Evolutionary conservation across 345 rosid species (phyloP).

Genomic region (Pelargonium nanum): DNA sequence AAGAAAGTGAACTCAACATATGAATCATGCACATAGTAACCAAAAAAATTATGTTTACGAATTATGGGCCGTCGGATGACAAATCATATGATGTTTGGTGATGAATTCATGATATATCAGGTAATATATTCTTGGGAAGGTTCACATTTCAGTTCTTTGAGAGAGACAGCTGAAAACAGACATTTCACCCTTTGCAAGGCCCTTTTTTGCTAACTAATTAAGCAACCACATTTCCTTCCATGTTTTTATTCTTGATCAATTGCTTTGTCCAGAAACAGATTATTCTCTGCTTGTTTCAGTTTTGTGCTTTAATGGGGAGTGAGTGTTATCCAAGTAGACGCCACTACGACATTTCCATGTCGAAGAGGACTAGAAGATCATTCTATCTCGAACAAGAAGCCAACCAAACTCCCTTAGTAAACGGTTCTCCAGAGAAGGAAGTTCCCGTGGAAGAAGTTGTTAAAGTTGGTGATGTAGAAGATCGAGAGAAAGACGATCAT

Average conservation of each 20-base stretch:
- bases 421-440: neutral
- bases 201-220: neutral
- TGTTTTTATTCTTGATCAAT: neutral
- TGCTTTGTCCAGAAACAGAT: neutral
- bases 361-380: constrained; percentile 22
- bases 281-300: too few relatives aligned
- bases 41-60: too few relatives aligned
- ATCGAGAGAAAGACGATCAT: neutral
- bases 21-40: too few relatives aligned
- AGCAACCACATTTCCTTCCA: neutral
- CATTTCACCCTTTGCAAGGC: neutral
- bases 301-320: neutral
- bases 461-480: neutral
- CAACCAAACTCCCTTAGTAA: too few relatives aligned
- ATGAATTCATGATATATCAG: too few relatives aligned
- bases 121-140: too few relatives aligned
- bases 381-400: neutral
- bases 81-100: too few relatives aligned
- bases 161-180: neutral
- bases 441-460: neutral
- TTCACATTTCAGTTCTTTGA: neutral
- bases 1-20: too few relatives aligned
- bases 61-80: too few relatives aligned
- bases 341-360: constrained; percentile 19
- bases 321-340: constrained; percentile 1